Evolutionary conservation across 257 asterid species (phyloP).

Genomic region (Buddleja alternifolia): DNA sequence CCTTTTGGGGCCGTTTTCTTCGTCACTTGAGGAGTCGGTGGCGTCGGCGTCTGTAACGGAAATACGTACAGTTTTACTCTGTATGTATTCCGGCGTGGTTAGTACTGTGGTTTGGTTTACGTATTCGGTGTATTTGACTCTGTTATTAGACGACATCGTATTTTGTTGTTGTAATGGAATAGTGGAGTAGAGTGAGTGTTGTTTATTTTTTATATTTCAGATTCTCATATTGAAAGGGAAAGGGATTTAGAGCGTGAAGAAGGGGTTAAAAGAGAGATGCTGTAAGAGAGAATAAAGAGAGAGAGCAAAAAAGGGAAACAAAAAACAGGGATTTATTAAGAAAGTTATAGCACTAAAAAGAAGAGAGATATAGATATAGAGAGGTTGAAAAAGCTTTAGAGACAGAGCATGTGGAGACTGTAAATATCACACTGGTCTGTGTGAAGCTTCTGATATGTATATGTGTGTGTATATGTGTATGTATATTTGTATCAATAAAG

Average conservation of each 20-base stretch:
- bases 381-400: too few species aligned
- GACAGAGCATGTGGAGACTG: too few species aligned
- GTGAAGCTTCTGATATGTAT: too few species aligned
- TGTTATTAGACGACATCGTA: slow-evolving; percentile 33
- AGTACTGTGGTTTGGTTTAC: slow-evolving; percentile 37
- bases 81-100: slow-evolving; percentile 31
- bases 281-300: slow-evolving; percentile 53
- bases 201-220: slow-evolving; percentile 31
- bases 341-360: too few species aligned
- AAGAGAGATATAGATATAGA: too few species aligned
- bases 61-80: slow-evolving; percentile 50
- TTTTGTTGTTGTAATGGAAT: slow-evolving; percentile 28
- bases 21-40: slow-evolving; percentile 88
- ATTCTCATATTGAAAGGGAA: slow-evolving; percentile 54
- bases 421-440: too few species aligned
- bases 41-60: slow-evolving; percentile 83
- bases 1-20: slow-evolving; percentile 46
- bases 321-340: slow-evolving; percentile 28
- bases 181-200: slow-evolving; percentile 3
- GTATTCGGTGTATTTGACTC: slow-evolving; percentile 65
- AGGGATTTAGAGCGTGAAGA: slow-evolving; percentile 27
- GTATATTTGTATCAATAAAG: too few species aligned
- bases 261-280: slow-evolving; percentile 31
- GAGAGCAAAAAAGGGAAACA: slow-evolving; percentile 32
- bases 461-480: too few species aligned